Percentiles rank a stretch among this genome's conserved stretches.
phyloP scores from a whole-genome alignment of 495 filamentous ascomycete species.

The Choiromyces venosus region DNA sequence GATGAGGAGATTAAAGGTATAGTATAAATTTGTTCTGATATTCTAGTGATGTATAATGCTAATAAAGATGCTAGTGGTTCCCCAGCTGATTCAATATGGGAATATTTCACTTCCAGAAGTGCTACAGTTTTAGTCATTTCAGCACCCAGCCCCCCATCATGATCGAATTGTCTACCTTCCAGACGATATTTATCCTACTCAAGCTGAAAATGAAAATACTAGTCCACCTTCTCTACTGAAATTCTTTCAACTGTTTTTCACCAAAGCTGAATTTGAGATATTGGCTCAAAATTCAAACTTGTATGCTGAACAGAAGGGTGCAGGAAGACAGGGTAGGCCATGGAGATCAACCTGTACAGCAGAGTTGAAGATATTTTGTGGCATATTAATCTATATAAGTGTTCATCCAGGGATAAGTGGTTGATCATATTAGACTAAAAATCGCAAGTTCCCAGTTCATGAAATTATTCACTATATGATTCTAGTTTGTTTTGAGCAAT shows the following conservation, averaged over 20 bases:
- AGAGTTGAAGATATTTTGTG: too few relatives aligned
- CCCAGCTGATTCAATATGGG: neutral
- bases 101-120: neutral
- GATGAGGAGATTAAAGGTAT: neutral
- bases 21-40: too few relatives aligned
- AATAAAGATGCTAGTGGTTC: too few relatives aligned
- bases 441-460: too few relatives aligned
- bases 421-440: too few relatives aligned
- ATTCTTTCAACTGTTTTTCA: neutral
- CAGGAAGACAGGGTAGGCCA: neutral
- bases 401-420: too few relatives aligned
- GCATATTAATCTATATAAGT: too few relatives aligned
- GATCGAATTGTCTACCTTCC: neutral
- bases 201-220: neutral
- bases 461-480: slow-evolving; percentile 2
- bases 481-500: slow-evolving; percentile 6
- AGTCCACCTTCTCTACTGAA: neutral
- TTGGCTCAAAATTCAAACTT: neutral
- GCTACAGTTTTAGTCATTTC: neutral
- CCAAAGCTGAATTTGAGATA: neutral
- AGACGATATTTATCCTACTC: neutral
- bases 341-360: too few relatives aligned
- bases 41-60: too few relatives aligned
- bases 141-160: neutral
- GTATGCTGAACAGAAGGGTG: neutral